phyloP scores from a whole-genome alignment of 1,284 basidiomycete species.

The Leccinum griseonigrum region DNA sequence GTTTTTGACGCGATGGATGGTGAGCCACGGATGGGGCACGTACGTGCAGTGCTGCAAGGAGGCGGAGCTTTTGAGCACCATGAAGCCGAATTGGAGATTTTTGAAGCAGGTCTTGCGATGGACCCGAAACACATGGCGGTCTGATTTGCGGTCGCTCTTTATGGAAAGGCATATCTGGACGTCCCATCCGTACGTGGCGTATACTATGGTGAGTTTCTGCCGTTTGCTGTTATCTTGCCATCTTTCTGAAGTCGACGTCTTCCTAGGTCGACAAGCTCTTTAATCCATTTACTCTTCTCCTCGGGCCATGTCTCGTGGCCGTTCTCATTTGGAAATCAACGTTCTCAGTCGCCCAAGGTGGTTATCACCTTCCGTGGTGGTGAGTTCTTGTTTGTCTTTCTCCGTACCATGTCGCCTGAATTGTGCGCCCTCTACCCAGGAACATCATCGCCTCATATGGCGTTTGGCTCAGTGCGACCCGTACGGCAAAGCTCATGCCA shows the following conservation, averaged over 20 bases:
- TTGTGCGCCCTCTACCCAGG: constrained; percentile 39
- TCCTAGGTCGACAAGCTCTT: constrained; percentile 84
- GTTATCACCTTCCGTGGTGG: constrained; percentile 91
- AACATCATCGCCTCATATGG: constrained; percentile 74
- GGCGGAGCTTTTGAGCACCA: constrained; percentile 86
- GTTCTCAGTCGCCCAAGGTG: constrained; percentile 63
- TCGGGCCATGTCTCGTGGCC: constrained; percentile 77
- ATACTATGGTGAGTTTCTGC: constrained; percentile 68
- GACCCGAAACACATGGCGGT: constrained; percentile 93
- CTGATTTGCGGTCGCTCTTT: constrained; percentile 84
- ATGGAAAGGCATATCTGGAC: constrained; percentile 89
- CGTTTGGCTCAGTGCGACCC: constrained; percentile 80
- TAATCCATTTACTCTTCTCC: constrained; percentile 85
- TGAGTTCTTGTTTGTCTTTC: constrained; percentile 36
- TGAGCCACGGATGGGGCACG: constrained; percentile 90
- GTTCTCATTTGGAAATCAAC: constrained; percentile 80
- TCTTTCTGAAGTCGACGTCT: neutral
- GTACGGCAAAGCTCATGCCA: constrained; percentile 84
- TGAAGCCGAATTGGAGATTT: constrained; percentile 96
- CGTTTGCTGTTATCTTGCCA: constrained; percentile 3
- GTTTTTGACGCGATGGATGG: constrained; percentile 95
- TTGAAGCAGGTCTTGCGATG: constrained; percentile 89
- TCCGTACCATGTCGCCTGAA: constrained; percentile 4
- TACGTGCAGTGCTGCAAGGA: constrained; percentile 91
- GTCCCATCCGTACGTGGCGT: constrained; percentile 85